Evolutionary conservation across 345 rosid genomes (phyloP).

Genomic region (Pistacia atlantica): DNA sequence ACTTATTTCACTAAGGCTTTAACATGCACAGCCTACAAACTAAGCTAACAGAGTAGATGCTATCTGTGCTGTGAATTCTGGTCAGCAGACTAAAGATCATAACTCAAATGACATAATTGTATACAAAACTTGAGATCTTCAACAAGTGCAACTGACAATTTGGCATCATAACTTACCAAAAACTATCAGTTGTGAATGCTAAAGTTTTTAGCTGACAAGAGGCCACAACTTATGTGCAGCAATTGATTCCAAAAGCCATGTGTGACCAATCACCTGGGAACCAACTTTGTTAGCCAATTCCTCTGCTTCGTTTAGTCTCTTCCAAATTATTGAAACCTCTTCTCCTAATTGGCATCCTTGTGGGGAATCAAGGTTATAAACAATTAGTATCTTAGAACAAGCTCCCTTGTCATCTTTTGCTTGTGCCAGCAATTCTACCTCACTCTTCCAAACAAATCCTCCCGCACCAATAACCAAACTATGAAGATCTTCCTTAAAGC

Average conservation of each 20-base stretch:
- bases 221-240: conserved; percentile 67
- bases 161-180: not conserved
- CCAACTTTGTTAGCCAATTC: conserved; percentile 57
- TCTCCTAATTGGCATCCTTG: conserved; percentile 63
- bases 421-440: conserved; percentile 38
- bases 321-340: conserved; percentile 71
- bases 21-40: no score
- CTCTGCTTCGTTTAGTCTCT: conserved; percentile 65
- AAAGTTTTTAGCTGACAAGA: conserved; percentile 21
- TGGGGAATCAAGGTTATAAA: conserved; percentile 71
- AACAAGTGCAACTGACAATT: not conserved
- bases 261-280: conserved; percentile 54
- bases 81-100: not conserved
- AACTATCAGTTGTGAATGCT: not conserved
- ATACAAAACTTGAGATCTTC: not conserved
- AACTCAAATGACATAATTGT: not conserved
- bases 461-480: conserved; percentile 63
- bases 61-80: not conserved
- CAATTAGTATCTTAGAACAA: conserved; percentile 39
- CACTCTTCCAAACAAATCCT: conserved; percentile 52
- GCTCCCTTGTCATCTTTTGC: conserved; percentile 15
- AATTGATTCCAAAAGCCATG: conserved; percentile 83
- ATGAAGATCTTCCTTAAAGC: conserved; percentile 69
- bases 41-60: no score
- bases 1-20: no score